These are phyloP conservation scores for Geranomyces variabilis DNA, from an alignment of 192 early-diverging fungal genomes.

Conservation along the genomic window DNA sequence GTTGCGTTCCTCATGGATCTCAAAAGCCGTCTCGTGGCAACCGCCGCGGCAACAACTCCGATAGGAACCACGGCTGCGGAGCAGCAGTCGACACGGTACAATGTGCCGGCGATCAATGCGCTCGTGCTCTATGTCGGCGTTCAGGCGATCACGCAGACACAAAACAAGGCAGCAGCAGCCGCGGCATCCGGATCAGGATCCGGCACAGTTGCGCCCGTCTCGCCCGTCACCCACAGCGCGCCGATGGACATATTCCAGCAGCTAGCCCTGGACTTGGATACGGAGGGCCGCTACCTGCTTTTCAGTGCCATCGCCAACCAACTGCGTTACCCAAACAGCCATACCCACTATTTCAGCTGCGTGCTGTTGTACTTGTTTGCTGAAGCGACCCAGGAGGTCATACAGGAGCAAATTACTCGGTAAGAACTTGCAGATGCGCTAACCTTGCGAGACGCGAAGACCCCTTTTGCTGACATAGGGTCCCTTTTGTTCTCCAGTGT, in stretches of 20 bases:
- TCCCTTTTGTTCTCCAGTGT: slow-evolving; percentile 57
- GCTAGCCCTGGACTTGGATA: slow-evolving; percentile 74
- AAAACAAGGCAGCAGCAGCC: slow-evolving; percentile 40
- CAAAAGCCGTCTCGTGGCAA: slow-evolving; percentile 46
- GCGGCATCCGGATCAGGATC: slow-evolving; percentile 26
- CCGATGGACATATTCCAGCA: slow-evolving; percentile 85
- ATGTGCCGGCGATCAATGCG: slow-evolving; percentile 79
- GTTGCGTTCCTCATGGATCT: slow-evolving; percentile 65
- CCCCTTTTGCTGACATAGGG: not conserved
- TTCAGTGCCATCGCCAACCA: slow-evolving; percentile 94
- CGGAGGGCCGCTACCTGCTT: slow-evolving; percentile 85
- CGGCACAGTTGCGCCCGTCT: not conserved
- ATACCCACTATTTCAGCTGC: slow-evolving; percentile 93
- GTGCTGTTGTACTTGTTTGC: slow-evolving; percentile 86
- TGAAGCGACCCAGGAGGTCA: slow-evolving; percentile 72
- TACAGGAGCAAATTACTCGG: slow-evolving; percentile 94
- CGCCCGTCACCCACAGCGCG: slow-evolving; percentile 61
- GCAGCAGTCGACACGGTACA: slow-evolving; percentile 64
- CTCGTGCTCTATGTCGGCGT: slow-evolving; percentile 88
- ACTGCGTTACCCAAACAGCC: slow-evolving; percentile 94
- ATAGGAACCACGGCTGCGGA: not conserved
- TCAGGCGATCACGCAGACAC: slow-evolving; percentile 65
- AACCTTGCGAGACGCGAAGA: no score
- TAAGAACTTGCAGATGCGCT: no score
- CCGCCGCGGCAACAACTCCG: slow-evolving; percentile 1